A percentile compares a stretch with the other conserved stretches of the same genome.
Evolutionary conservation across 2,329 filamentous ascomycete genomes (phyloP).

Genomic region (Orbilia oligospora): DNA sequence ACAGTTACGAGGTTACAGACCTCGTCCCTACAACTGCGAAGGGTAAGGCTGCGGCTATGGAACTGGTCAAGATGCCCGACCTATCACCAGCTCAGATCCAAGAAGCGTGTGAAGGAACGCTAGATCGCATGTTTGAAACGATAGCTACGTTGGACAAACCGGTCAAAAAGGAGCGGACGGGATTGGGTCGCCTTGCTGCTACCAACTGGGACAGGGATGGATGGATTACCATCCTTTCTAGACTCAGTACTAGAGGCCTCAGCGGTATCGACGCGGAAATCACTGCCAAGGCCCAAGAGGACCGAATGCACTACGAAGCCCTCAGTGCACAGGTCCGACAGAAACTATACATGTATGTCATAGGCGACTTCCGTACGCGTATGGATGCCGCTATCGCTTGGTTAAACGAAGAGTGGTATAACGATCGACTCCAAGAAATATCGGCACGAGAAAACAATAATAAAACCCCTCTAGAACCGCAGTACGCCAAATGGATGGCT

Average conservation of each 20-base stretch:
- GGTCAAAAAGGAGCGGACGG: constrained; percentile 76
- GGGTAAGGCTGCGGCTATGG: constrained; percentile 71
- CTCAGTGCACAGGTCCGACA: constrained; percentile 82
- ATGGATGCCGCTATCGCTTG: constrained; percentile 93
- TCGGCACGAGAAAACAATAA: constrained; percentile 66
- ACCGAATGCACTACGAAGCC: constrained; percentile 64
- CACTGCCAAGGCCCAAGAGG: constrained; percentile 73
- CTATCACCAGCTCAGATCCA: constrained; percentile 79
- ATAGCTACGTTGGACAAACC: constrained; percentile 80
- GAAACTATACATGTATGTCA: constrained; percentile 83
- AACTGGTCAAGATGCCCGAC: constrained; percentile 72
- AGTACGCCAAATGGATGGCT: constrained; percentile 85
- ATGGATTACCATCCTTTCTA: constrained; percentile 89
- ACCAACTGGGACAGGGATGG: constrained; percentile 87
- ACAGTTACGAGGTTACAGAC: constrained; percentile 60
- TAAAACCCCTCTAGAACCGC: constrained; percentile 70
- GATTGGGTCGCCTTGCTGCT: constrained; percentile 86
- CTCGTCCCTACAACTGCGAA: constrained; percentile 68
- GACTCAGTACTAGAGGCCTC: constrained; percentile 85
- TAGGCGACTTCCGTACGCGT: constrained; percentile 90
- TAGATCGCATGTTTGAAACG: constrained; percentile 83
- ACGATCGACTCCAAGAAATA: constrained; percentile 77
- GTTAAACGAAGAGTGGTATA: constrained; percentile 99
- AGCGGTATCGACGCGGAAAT: constrained; percentile 71
- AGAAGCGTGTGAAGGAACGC: constrained; percentile 81